Base-by-base conservation (phyloP, 768 basidiomycete species). In the Clathrus columnatus region DNA sequence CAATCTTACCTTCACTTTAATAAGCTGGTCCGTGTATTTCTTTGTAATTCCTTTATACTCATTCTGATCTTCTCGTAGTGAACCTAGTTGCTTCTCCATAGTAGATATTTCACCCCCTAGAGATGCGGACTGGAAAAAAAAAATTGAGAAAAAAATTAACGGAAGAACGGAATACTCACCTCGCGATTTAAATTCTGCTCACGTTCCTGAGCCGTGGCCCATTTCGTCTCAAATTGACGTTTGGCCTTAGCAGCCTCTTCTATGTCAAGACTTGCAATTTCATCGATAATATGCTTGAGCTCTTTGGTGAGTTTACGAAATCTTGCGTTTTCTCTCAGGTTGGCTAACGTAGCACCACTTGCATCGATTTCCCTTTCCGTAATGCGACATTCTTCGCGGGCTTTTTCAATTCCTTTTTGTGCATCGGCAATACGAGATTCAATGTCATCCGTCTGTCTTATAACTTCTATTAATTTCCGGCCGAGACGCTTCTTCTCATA, bases 21-120 rank as follows among this genome's bases (percentile, higher is more conserved):
- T 82, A 49, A 98, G 77, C 65, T 97, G 94, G 52, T 91, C 85
- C 10, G 85, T 88, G 65, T 95, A 96, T 59, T 79, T 79, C 68
- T 84, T 87, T 64, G 87, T 82, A 62, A 92, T 80, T 59, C 92
- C 81, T 67, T 89, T 90, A 75, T 85, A 97, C 58, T 95, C 92
- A 61, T 76, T 80, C 51, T 91, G 68, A 64, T 96, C 92, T 41
- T 62, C 71, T 64, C 91, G 80, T 61, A 81, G 71, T 24, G 75
- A 76, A 64, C 81, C 79, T 53, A 86, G 68, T 60, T 89, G 86
- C 26, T 78, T 77, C 61, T 79, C 76, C 61, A 83, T 72, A 6
- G 87, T 85, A 57, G 80, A 82, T 23, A 97, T 70, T 70, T 95
- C 91, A 57, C 94, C 95, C 2, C 79, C 83, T 20, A 91, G 74